Percentiles rank a stretch among this genome's conserved stretches.
phyloP scores from a whole-genome alignment of 148 eudicot genomes.

The Rhododendron simsii region DNA sequence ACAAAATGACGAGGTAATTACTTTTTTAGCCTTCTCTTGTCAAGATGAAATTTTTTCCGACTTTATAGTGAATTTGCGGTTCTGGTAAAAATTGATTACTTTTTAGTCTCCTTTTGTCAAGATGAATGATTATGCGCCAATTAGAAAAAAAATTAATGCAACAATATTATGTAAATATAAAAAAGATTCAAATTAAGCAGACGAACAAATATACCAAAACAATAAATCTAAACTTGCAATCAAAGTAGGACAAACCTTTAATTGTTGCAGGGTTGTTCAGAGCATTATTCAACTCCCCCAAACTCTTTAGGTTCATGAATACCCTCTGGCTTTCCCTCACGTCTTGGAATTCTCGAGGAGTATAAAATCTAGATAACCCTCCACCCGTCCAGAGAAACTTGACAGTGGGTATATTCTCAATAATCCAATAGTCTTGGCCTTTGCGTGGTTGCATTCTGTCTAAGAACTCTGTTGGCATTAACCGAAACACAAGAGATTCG shows the following conservation, averaged over 20 bases:
- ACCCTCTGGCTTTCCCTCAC: neutral
- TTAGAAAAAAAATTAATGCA: no score
- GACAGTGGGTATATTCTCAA: neutral
- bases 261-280: neutral
- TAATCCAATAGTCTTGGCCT: neutral
- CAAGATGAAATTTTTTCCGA: no score
- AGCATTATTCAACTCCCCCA: neutral
- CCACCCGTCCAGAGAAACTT: neutral
- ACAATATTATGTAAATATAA: no score
- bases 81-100: no score
- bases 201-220: no score
- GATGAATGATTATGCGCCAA: no score
- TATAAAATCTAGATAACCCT: neutral
- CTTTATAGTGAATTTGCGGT: no score
- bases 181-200: no score
- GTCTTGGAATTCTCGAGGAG: neutral
- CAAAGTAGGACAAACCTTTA: neutral
- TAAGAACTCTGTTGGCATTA: neutral
- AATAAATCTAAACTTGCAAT: neutral
- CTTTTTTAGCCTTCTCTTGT: no score
- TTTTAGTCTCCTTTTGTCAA: no score
- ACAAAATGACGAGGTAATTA: no score
- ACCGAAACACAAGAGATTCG: accelerated
- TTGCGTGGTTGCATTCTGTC: neutral
- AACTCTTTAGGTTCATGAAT: neutral